Conservation (phyloP, 306 rosid species). For the Sicyos edulis region DNA sequence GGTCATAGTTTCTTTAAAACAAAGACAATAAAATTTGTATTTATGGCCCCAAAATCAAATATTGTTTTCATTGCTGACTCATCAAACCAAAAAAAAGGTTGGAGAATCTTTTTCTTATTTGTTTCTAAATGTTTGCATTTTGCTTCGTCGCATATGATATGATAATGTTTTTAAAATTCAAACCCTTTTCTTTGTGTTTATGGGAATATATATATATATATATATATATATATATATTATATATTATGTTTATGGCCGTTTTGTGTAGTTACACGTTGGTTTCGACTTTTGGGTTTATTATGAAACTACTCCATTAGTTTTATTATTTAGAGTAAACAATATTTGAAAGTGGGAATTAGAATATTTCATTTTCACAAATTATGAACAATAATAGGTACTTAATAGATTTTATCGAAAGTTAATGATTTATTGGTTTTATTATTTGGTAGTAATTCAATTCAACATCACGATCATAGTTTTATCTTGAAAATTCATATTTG, state of each 20-base stretch:
- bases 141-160: not conserved
- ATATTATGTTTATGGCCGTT: not conserved
- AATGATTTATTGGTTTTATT: too few species aligned
- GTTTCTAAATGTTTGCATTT: not conserved
- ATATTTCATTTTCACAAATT: too few species aligned
- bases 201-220: too few species aligned
- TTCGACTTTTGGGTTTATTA: not conserved
- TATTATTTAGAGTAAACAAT: too few species aligned
- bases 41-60: not conserved
- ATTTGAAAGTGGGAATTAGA: too few species aligned
- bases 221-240: too few species aligned
- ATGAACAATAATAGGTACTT: too few species aligned
- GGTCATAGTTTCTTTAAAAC: not conserved
- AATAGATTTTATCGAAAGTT: too few species aligned
- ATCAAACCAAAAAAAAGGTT: not conserved
- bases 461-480: too few species aligned
- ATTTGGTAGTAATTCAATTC: too few species aligned
- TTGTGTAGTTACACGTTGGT: not conserved
- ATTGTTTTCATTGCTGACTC: constrained; percentile 20
- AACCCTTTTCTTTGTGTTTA: not conserved
- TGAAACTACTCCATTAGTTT: too few species aligned
- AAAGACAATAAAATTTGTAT: not conserved
- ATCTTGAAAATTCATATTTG: too few species aligned
- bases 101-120: not conserved
- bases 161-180: not conserved